Conservation (phyloP, 345 rosid species). For the Pistacia integerrima region DNA sequence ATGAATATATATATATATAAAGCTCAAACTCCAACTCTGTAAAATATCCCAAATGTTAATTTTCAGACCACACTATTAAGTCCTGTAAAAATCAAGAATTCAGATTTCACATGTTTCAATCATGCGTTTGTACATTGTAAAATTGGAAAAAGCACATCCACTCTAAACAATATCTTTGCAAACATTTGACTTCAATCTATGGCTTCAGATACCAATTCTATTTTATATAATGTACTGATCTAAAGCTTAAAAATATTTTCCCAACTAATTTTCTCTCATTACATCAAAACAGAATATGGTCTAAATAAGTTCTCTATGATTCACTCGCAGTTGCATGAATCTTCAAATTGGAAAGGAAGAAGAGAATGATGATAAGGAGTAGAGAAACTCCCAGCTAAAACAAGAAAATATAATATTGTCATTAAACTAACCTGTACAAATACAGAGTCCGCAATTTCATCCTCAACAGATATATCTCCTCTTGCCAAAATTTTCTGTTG, state of each 20-base stretch:
- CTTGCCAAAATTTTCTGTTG: constrained; percentile 70
- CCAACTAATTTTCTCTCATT: neutral
- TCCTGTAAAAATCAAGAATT: neutral
- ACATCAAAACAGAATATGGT: neutral
- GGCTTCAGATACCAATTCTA: neutral
- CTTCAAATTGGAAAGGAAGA: neutral
- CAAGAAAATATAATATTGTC: neutral
- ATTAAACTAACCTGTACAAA: constrained; percentile 73
- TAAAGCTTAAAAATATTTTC: neutral
- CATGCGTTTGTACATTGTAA: neutral
- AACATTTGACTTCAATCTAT: neutral
- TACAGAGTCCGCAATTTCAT: constrained; percentile 91
- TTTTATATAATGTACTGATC: neutral
- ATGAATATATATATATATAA: neutral
- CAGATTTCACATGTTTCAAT: neutral
- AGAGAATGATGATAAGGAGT: neutral
- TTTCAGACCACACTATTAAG: neutral
- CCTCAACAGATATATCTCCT: constrained; percentile 74
- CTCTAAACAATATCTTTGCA: neutral
- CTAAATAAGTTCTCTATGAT: neutral
- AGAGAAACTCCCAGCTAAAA: neutral
- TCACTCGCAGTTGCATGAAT: neutral
- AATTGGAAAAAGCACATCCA: neutral
- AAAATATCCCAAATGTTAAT: too few species aligned
- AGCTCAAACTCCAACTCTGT: too few species aligned